Conservation (phyloP, 2,329 filamentous ascomycete species). For the Beauveria australis region DNA sequence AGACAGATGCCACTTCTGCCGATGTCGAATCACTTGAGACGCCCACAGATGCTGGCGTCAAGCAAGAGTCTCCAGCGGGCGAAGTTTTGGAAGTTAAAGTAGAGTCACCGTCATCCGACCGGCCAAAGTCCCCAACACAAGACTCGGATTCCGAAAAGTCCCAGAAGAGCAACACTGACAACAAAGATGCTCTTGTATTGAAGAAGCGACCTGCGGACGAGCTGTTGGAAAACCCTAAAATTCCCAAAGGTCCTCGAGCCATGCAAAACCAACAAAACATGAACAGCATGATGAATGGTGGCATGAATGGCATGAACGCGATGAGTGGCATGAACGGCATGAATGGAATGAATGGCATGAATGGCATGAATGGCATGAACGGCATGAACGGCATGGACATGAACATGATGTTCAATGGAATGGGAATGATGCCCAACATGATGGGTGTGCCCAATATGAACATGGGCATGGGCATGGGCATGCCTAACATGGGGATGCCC, state of each 20-base stretch:
- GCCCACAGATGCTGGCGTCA: neutral
- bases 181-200: constrained; percentile 29
- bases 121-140: constrained; percentile 18
- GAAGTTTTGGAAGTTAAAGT: neutral
- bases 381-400: constrained; percentile 24
- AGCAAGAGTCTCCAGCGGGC: neutral
- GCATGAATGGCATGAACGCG: constrained; percentile 24
- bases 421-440: constrained; percentile 22
- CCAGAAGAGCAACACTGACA: constrained; percentile 21
- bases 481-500: constrained; percentile 25
- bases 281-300: constrained; percentile 36
- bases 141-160: constrained; percentile 32
- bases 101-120: constrained; percentile 19
- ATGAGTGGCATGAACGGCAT: neutral
- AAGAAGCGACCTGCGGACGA: constrained; percentile 84
- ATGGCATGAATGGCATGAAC: constrained; percentile 14
- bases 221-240: constrained; percentile 53
- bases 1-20: constrained; percentile 27
- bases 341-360: constrained; percentile 13
- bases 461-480: constrained; percentile 23
- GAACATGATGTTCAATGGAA: constrained; percentile 17
- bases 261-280: constrained; percentile 51
- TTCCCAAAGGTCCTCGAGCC: constrained; percentile 57
- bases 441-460: constrained; percentile 29
- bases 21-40: neutral